These are phyloP conservation scores for Acacia concinna DNA, from an alignment of 331 rosid genomes.

Conservation along the genomic window DNA sequence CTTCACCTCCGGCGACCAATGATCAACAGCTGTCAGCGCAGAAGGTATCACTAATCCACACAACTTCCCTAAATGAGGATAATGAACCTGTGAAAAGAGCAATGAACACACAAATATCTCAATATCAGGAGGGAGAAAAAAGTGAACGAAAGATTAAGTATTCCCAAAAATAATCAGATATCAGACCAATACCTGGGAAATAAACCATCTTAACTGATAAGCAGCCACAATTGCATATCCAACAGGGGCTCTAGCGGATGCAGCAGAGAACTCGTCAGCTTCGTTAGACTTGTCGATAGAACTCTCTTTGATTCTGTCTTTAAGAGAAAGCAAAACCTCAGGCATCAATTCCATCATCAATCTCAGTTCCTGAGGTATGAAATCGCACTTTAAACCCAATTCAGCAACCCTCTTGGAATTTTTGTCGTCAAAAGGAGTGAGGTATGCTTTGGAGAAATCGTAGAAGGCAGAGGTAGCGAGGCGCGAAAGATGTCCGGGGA, in stretches of 20 bases:
- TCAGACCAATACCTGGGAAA: conserved; percentile 52
- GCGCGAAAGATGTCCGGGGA: conserved; percentile 51
- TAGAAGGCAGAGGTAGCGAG: conserved; percentile 50
- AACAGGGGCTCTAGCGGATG: conserved; percentile 75
- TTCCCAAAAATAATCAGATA: neutral
- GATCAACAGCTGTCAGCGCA: conserved; percentile 82
- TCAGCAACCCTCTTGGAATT: conserved; percentile 41
- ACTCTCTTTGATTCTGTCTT: conserved; percentile 73
- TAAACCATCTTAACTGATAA: conserved; percentile 86
- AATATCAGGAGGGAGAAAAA: conserved; percentile 15
- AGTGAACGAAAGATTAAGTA: neutral
- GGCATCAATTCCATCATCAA: conserved; percentile 65
- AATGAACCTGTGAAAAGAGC: conserved; percentile 56
- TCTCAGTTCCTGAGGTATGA: conserved; percentile 51
- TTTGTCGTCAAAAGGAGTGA: conserved; percentile 22
- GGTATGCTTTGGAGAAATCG: conserved; percentile 51
- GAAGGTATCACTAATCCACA: conserved; percentile 81
- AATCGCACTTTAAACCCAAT: conserved; percentile 46
- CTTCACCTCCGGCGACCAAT: conserved; percentile 93
- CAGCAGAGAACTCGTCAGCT: conserved; percentile 71
- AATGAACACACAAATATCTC: conserved; percentile 31
- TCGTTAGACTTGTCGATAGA: conserved; percentile 71
- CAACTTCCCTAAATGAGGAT: conserved; percentile 75
- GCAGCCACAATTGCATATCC: conserved; percentile 76
- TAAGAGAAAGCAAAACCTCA: conserved; percentile 58